Conservation (phyloP, 352 stramenopile species). For the Phytopythium delawarense region DNA sequence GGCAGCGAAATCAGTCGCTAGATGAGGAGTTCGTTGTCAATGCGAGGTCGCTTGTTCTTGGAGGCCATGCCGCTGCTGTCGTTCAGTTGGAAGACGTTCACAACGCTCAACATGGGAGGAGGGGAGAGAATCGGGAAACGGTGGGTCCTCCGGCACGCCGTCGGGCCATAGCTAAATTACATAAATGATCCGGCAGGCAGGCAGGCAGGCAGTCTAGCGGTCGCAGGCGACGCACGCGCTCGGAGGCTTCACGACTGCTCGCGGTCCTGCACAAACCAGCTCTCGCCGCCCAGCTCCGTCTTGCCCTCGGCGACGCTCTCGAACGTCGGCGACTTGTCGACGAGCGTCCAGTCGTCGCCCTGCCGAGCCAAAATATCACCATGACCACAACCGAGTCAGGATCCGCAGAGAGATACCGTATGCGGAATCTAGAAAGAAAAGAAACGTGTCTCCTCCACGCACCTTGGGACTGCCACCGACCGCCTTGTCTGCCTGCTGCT, state of each 20-base stretch:
- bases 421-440: conserved; percentile 6
- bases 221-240: no score
- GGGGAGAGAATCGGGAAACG: background rate
- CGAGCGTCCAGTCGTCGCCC: conserved; percentile 70
- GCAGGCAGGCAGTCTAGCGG: no score
- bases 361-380: conserved; percentile 6
- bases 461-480: conserved; percentile 48
- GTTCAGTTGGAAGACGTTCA: no score
- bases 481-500: conserved; percentile 25
- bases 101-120: no score
- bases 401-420: background rate
- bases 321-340: conserved; percentile 78
- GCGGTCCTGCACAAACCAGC: conserved; percentile 48
- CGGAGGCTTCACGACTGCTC: conserved; percentile 9
- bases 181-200: conserved; percentile 2
- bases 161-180: conserved; percentile 6
- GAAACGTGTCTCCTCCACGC: background rate
- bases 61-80: no score
- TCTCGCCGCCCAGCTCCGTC: conserved; percentile 41
- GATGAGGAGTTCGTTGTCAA: no score
- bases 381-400: background rate
- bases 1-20: background rate
- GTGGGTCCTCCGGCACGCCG: background rate
- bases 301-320: conserved; percentile 43
- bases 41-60: no score